Evolutionary conservation across 371 early-diverging fungal genomes (phyloP), one percentile per base, ranked within the genome.

Genomic region (Mucor lusitanicus): DNA sequence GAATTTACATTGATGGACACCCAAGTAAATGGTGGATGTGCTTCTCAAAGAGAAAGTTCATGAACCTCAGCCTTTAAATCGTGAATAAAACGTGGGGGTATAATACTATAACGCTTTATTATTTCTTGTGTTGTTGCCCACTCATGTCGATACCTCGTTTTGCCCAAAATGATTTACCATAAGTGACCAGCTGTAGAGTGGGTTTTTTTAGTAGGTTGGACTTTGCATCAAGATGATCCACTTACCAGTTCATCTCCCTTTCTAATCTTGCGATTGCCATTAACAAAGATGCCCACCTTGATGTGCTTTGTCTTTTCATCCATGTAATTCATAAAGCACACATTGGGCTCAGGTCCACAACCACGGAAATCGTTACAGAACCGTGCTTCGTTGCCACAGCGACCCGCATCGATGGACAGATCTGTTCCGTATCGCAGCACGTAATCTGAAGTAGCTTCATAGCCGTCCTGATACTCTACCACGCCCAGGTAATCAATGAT

Each of bases 1-100:
- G 85, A 53, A 82, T 97, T 32, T 99, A 93, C 77, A 86, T 88
- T 28, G 92, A 91, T 61, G 92, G 84, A 35, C 85, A 83, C 61
- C 93, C 95, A 39, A 94, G 94, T 86, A 98, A 98, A 75, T 99
- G 98, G 98, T 99, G 99, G 99, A 87, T 97, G 90, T 90, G 94
- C 74, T 99, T 99, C 85, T 88, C 93, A 67, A 98, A 97, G 90
- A 86, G 97, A 76, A 95, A 96, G 87, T 99, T 99, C 73, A 98
- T 99, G 98, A 91, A 91, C 75, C 89, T 92, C 84, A 77, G 85
- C 27, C 74, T 90, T 59, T 90, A 86, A 79, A 79, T 30, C 3
- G 15, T 21, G 8, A 59, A 53, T 53, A 53, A 59, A 37, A 19
- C 17, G 25, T 21, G 21, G 58, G n/a, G 35, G 63, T 55, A 55